Conservation (phyloP, 2,329 filamentous ascomycete genomes). For the Diplodia intermedia region DNA sequence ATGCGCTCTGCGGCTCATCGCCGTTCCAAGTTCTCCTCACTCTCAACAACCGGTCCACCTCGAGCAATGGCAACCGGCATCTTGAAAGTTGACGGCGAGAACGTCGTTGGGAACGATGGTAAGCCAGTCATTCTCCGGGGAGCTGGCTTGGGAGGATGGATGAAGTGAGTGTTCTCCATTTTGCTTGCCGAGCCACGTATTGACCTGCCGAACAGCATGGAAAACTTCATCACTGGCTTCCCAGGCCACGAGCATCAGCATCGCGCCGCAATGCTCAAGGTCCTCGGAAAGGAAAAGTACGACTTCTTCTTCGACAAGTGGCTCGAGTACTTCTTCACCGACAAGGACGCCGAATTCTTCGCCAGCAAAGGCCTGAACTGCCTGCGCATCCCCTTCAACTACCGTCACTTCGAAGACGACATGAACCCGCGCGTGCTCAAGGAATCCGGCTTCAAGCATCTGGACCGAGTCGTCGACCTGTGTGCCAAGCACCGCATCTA, state of each 20-base stretch:
- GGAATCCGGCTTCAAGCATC: slow-evolving; percentile 56
- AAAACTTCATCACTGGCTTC: slow-evolving; percentile 70
- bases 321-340: slow-evolving; percentile 65
- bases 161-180: slow-evolving; percentile 45
- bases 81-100: slow-evolving; percentile 51
- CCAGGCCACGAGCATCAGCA: slow-evolving; percentile 65
- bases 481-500: slow-evolving; percentile 58
- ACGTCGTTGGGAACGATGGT: slow-evolving; percentile 56
- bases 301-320: slow-evolving; percentile 64
- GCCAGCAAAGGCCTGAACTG: slow-evolving; percentile 64
- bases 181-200: not conserved
- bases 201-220: slow-evolving; percentile 52
- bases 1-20: not conserved
- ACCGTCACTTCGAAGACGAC: slow-evolving; percentile 63
- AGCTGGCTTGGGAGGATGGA: slow-evolving; percentile 55
- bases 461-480: slow-evolving; percentile 58
- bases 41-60: not conserved
- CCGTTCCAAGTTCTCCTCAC: not conserved
- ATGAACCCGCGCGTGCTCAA: slow-evolving; percentile 59
- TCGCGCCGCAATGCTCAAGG: slow-evolving; percentile 60
- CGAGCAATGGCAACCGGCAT: slow-evolving; percentile 35
- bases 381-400: slow-evolving; percentile 67
- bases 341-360: slow-evolving; percentile 65
- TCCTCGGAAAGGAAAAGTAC: slow-evolving; percentile 63
- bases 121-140: slow-evolving; percentile 58